Base-by-base conservation (phyloP, 1,139 yeast genomes). In the Saccharomyces hybrid region DNA sequence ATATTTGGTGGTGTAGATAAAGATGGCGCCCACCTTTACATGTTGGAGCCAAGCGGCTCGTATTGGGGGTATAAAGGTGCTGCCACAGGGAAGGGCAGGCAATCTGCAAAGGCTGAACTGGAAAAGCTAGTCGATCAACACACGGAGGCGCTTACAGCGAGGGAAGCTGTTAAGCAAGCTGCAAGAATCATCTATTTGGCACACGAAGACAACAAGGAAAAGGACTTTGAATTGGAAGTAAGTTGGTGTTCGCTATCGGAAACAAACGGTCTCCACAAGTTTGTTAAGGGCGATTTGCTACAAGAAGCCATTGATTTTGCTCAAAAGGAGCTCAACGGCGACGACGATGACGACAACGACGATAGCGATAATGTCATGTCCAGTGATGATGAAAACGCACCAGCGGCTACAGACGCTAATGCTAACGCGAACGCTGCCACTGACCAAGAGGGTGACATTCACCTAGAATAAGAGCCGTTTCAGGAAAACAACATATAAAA, bases 31-130 rank as follows among this genome's bases (percentile, higher is more conserved):
- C 97, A 91, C 69, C 79, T 95, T 67, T 91, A 87, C 74, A 91
- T 93, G 97, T 80, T 95, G 59, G 99, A 95, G 71, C 99, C 99
- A 61, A 88, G 96, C 71, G 99, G 99, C 57, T 78, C 90, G 1
- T 88, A 84, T 67, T 93, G 99, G 98, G 99, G 99, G 49, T 95
- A 93, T 73, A 80, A 81, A 53, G 99, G 97, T 55, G 96, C 97
- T 51, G 99, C 99, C 38, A 83, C 97, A 4, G 99, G 99, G 58
- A 95, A 93, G 71, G 99, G 99, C 49, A 84, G 98, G 71, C 99
- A 93, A 73, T 82, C 89, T 27, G 99, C 99, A 56, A 91, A 90
- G 73, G 87, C 93, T 23, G 99, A 95, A 73, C 79, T 95, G 64
- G 99, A 95, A 72, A 95, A 93, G 71, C 77, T 95, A 63, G 57